Percentiles rank a stretch among this genome's conserved stretches.
Evolutionary conservation across 257 asterid species (phyloP).

Genomic region (Echium plantagineum): DNA sequence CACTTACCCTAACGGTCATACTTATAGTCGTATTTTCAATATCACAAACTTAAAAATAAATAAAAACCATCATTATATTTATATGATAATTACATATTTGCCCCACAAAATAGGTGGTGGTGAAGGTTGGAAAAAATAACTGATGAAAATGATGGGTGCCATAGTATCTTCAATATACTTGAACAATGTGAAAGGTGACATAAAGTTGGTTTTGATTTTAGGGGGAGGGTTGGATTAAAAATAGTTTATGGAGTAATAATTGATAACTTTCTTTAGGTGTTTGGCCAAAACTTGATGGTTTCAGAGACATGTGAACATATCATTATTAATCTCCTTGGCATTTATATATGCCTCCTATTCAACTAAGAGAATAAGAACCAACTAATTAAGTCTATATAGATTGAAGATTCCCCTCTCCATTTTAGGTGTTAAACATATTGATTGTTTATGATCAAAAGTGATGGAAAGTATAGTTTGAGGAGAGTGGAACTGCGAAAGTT

Average conservation of each 20-base stretch:
- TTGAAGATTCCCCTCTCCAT: background rate
- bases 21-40: too few relatives aligned
- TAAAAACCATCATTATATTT: background rate
- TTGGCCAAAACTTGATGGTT: slow-evolving; percentile 2
- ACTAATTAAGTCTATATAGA: too few relatives aligned
- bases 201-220: slow-evolving; percentile 20
- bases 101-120: slow-evolving; percentile 21
- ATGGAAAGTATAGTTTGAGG: background rate
- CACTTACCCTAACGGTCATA: too few relatives aligned
- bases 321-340: background rate
- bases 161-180: slow-evolving; percentile 18
- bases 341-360: too few relatives aligned
- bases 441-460: background rate
- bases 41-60: too few relatives aligned
- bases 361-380: background rate
- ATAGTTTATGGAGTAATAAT: too few relatives aligned
- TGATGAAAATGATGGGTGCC: slow-evolving; percentile 36
- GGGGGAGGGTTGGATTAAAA: slow-evolving; percentile 7
- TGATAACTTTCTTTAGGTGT: slow-evolving; percentile 6
- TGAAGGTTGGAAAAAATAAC: slow-evolving; percentile 25
- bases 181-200: slow-evolving; percentile 27
- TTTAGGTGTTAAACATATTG: background rate
- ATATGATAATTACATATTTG: slow-evolving; percentile 5
- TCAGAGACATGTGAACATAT: background rate
- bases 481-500: too few relatives aligned